A percentile compares a stretch with the other conserved stretches of the same genome.
phyloP scores from a whole-genome alignment of 2,329 filamentous ascomycete genomes.

The Hortaea werneckii region DNA sequence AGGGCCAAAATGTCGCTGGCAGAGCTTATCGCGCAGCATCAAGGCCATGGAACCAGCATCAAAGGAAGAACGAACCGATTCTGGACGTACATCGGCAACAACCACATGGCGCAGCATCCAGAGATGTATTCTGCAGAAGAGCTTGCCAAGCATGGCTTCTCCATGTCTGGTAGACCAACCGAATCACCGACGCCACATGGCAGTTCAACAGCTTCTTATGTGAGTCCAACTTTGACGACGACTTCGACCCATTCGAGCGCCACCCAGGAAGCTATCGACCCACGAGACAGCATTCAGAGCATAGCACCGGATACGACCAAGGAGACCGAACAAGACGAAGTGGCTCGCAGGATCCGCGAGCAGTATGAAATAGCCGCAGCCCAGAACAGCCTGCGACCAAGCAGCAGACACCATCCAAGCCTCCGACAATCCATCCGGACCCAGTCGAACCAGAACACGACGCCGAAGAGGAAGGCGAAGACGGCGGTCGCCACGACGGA shows the following conservation, averaged over 20 bases:
- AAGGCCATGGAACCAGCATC: constrained; percentile 14
- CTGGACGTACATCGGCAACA: constrained; percentile 27
- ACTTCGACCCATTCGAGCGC: constrained; percentile 2
- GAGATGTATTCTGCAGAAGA: constrained; percentile 23
- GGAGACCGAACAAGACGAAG: not conserved
- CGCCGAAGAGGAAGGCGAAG: constrained; percentile 15
- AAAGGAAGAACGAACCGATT: constrained; percentile 23
- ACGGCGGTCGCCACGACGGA: constrained; percentile 6
- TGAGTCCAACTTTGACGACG: constrained; percentile 5
- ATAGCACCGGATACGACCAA: not conserved
- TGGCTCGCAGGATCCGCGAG: not conserved
- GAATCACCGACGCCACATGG: not conserved
- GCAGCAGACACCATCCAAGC: constrained; percentile 8
- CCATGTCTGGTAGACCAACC: not conserved
- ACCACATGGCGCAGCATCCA: constrained; percentile 25
- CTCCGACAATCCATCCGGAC: constrained; percentile 14
- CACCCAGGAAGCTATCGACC: not conserved
- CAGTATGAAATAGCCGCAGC: not conserved
- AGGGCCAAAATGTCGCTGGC: constrained; percentile 19
- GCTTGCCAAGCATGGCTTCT: constrained; percentile 17
- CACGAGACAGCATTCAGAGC: not conserved
- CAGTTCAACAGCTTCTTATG: not conserved
- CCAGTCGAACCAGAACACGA: constrained; percentile 10
- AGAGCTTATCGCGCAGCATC: constrained; percentile 21
- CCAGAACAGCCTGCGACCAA: not conserved